Percentiles rank a stretch among this genome's conserved stretches.
Evolutionary conservation across 164 flowering plant species (phyloP).

Genomic region (Amborella trichopoda): DNA sequence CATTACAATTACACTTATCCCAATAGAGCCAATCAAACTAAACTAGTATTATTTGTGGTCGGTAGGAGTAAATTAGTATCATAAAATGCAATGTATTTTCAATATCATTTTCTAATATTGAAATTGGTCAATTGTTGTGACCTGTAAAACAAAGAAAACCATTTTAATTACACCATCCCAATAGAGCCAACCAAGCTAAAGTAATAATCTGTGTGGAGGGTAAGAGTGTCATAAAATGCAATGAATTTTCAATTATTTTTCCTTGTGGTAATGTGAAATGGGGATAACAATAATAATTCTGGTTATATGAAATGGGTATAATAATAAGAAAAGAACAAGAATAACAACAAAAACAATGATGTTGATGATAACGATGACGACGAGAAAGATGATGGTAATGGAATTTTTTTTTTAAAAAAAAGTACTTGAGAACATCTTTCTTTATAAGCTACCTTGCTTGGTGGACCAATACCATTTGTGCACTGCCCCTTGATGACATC

Average conservation of each 20-base stretch:
- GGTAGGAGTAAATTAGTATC: no score
- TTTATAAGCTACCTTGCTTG: conserved; percentile 51
- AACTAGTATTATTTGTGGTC: no score
- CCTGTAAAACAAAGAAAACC: conserved; percentile 1
- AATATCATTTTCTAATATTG: background rate
- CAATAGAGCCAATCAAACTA: no score
- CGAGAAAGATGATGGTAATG: no score
- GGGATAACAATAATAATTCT: background rate
- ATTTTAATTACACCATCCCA: no score
- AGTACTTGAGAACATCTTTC: no score
- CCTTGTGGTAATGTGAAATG: background rate
- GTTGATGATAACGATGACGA: background rate
- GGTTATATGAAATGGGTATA: background rate
- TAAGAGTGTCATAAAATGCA: background rate
- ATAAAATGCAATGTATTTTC: background rate
- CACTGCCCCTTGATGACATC: conserved; percentile 85
- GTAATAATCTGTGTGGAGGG: no score
- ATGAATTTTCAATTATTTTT: background rate
- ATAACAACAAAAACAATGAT: background rate
- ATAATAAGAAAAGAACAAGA: background rate
- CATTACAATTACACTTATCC: no score
- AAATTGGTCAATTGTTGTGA: no score
- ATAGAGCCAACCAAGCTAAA: no score
- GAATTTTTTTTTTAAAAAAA: no score
- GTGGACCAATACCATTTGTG: conserved; percentile 67